Base-by-base conservation (phyloP, 805 yeast species). In the Ogataea trehaloabstinens region DNA sequence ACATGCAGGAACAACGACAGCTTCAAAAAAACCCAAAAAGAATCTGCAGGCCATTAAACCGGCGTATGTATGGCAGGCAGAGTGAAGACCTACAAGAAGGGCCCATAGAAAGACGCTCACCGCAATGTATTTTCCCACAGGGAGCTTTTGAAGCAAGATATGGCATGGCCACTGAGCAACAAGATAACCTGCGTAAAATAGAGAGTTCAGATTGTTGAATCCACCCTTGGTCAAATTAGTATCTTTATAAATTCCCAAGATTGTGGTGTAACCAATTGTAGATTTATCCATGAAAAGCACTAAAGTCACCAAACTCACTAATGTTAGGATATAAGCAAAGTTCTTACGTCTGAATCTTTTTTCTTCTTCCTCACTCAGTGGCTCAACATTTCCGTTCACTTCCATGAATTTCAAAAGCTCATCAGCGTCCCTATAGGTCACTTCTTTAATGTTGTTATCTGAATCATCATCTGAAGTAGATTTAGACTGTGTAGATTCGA, bases 141-240 rank as follows among this genome's bases (percentile, higher is more conserved):
- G 78, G 68, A 3, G 74, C 75, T 46, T 76, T 76, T 53, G 76
- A 81, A 53, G 73, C 66, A 49, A 69, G 74, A 55, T n/a, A 70
- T 46, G 40, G 68, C 47, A 52, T 71, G 66, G 19, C 73, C 64
- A 12, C 66, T 31, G 37, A 67, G 62, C 35, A 20, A 32, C 19
- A 6, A 20, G 10, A 19, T 32, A 32, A 11, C 35, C 35, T 21
- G 35, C 35, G 15, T 32, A 32, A 20, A 32, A 32, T 6, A 32
- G n/a, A 12, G 35, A 32, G 22, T 32, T 32, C 20, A 32, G 16
- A 32, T 32, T 20, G 21, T 32, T 20, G 27, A n/a, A 32, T 12
- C 16, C 15, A 18, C n/a, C 27, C 5, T 17, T 6, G 6, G 25
- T 32, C 27, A 32, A 20, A 8, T 20, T 16, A 12, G 35, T 32